Evolutionary conservation across 495 filamentous ascomycete genomes (phyloP).

Genomic region (Glarea lozoyensis): DNA sequence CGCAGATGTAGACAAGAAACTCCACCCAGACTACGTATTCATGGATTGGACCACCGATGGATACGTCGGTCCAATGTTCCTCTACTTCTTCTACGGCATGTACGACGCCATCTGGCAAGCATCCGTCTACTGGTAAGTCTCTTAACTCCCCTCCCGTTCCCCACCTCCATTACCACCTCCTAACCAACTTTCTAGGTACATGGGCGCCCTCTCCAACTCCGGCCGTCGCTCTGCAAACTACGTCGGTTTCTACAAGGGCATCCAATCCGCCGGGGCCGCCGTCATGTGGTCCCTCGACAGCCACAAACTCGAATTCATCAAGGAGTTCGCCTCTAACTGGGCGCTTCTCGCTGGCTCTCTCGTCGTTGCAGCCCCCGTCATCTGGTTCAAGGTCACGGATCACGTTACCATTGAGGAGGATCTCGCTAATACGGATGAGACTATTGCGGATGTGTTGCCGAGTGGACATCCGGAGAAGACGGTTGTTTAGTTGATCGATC

Average conservation of each 20-base stretch:
- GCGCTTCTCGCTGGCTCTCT: conserved; percentile 63
- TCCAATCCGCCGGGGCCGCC: conserved; percentile 90
- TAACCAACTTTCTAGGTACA: conserved; percentile 50
- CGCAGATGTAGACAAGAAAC: conserved; percentile 23
- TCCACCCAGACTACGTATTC: conserved; percentile 22
- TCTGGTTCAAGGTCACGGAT: conserved; percentile 72
- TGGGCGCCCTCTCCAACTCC: conserved; percentile 89
- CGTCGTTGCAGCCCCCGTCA: conserved; percentile 67
- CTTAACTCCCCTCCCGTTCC: not conserved
- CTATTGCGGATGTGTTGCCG: conserved; percentile 50
- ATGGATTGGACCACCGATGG: conserved; percentile 58
- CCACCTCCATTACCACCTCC: not conserved
- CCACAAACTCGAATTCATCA: conserved; percentile 51
- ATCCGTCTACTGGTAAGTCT: conserved; percentile 72
- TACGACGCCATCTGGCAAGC: conserved; percentile 85
- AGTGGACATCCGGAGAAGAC: conserved; percentile 16
- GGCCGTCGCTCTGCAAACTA: conserved; percentile 87
- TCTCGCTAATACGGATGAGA: conserved; percentile 77
- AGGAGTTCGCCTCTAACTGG: conserved; percentile 22
- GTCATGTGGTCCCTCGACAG: conserved; percentile 76
- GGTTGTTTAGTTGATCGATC: not conserved
- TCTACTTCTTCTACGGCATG: conserved; percentile 92
- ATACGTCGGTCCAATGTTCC: conserved; percentile 76
- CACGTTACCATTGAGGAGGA: conserved; percentile 65
- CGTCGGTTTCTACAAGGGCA: conserved; percentile 93